Percentiles rank a stretch among this genome's conserved stretches.
Evolutionary conservation across 1,284 basidiomycete genomes (phyloP).

Genomic region (Sporisorium graminicola): DNA sequence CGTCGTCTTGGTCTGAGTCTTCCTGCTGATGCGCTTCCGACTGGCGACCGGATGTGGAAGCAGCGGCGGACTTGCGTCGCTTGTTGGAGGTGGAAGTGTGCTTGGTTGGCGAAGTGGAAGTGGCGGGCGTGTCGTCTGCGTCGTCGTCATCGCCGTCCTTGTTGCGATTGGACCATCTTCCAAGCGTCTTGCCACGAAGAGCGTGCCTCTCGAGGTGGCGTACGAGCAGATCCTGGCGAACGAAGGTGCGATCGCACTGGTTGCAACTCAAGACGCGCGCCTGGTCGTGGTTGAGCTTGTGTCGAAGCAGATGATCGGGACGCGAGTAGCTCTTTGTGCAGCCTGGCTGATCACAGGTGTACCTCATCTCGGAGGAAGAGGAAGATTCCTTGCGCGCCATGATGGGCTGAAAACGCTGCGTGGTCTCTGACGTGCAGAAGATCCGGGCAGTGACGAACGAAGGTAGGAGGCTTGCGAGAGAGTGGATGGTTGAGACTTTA

Average conservation of each 20-base stretch:
- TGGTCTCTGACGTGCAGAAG: too few relatives aligned
- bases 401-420: neutral
- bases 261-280: conserved; percentile 51
- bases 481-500: neutral
- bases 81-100: conserved; percentile 11
- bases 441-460: neutral
- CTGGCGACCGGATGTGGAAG: conserved; percentile 13
- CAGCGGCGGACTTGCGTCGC: conserved; percentile 16
- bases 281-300: conserved; percentile 61
- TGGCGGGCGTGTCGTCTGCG: conserved; percentile 12
- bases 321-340: conserved; percentile 58
- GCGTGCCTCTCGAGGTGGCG: conserved; percentile 59
- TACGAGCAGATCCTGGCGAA: conserved; percentile 56
- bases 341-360: conserved; percentile 52
- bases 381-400: conserved; percentile 44
- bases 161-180: conserved; percentile 54
- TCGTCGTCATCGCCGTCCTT: conserved; percentile 46
- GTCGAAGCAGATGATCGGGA: conserved; percentile 56
- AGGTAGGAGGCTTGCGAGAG: neutral
- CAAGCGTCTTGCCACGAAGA: conserved; percentile 52
- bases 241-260: conserved; percentile 61
- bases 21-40: neutral
- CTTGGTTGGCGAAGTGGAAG: conserved; percentile 19
- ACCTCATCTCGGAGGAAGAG: conserved; percentile 51
- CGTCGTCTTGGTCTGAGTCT: conserved; percentile 10